Evolutionary conservation across 768 basidiomycete genomes (phyloP), one percentile per base, ranked within the genome.

Genomic region (Boletus pseudopeckii): DNA sequence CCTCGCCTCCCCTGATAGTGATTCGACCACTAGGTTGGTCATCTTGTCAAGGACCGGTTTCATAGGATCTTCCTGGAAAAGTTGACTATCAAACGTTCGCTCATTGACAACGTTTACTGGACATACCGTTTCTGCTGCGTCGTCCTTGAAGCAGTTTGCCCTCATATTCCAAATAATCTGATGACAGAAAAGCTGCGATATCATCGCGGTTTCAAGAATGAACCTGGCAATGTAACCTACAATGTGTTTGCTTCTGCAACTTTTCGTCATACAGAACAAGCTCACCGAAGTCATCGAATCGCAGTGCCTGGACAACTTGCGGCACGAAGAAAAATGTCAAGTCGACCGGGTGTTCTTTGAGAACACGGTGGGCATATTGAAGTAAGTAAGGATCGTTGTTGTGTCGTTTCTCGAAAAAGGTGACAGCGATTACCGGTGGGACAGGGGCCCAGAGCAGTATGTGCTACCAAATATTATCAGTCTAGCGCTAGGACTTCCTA

Each of bases 81-180:
- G 0, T 24, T 14, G 10, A 37, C 39, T 9, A 26, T 64, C 36
- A 53, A 36, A 28, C 30, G 32, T 30, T 39, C 48, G 18, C 6
- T 42, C n/a, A n/a, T n/a, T 17, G 22, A 33, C 18, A n/a, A 54
- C 3, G 15, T 7, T 48, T 26, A 15, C 2, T 11, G 33, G 48
- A 75, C 82, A 47, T 63, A 90, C 92, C 54, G 89, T 77, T 69
- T 95, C 94, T 14, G 84, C 92, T 7, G 78, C 75, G 64, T 98
- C 97, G 63, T 94, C 96, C 63, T 89, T 92, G 70, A 85, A 97
- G 57, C 90, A 93, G 64, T 99, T 99, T 5, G 97, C 97, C 64
- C 96, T 96, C 97, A 98, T 98, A 69, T 98, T 99, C 97, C 97
- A 99, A 57, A 99, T 92, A 58, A 98, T 98, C 74, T 99, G 97